Evolutionary conservation across 2,329 filamentous ascomycete species (phyloP).

Genomic region (Chrysoporthe cubensis): DNA sequence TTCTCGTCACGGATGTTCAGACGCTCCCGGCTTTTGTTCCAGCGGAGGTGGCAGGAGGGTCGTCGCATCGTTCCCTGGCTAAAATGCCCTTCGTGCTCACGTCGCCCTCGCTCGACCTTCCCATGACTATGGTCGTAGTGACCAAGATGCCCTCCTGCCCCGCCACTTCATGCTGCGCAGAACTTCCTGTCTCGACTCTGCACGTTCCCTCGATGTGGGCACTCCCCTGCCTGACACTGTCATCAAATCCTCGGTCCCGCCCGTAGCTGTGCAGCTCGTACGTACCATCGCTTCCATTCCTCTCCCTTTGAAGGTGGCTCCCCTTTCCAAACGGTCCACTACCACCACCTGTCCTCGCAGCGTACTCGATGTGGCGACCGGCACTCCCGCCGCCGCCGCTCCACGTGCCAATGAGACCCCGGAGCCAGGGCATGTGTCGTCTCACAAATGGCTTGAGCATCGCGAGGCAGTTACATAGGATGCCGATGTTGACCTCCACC

Average conservation of each 20-base stretch:
- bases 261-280: slow-evolving; percentile 29
- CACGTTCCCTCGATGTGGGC: slow-evolving; percentile 1
- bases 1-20: neutral
- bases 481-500: slow-evolving; percentile 41
- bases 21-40: neutral
- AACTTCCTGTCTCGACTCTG: neutral
- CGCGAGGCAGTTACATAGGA: slow-evolving; percentile 35
- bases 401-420: slow-evolving; percentile 20
- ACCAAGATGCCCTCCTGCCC: slow-evolving; percentile 23
- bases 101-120: slow-evolving; percentile 18
- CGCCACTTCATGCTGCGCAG: slow-evolving; percentile 2
- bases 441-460: slow-evolving; percentile 34
- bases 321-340: slow-evolving; percentile 5
- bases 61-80: neutral
- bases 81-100: slow-evolving; percentile 23
- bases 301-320: slow-evolving; percentile 13
- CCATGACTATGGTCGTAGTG: slow-evolving; percentile 21
- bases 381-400: slow-evolving; percentile 4
- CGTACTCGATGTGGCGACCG: neutral
- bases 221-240: neutral
- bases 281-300: neutral
- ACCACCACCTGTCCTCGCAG: neutral
- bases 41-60: neutral
- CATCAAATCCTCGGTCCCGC: slow-evolving; percentile 14
- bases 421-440: slow-evolving; percentile 31